These are phyloP conservation scores for Lagerstroemia speciosa DNA, from an alignment of 345 rosid species.

Conservation along the genomic window DNA sequence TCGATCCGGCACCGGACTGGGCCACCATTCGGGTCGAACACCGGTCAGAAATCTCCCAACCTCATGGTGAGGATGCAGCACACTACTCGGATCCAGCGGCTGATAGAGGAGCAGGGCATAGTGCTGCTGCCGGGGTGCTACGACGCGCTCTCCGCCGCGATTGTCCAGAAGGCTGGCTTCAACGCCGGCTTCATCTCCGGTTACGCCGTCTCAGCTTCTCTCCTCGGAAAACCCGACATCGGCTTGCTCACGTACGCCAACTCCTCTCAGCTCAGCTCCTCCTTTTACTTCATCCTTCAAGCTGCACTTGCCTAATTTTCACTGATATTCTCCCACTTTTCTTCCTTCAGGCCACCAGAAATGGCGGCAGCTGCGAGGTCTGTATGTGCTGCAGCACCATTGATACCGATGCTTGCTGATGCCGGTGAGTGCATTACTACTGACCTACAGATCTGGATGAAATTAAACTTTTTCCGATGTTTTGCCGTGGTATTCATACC, in stretches of 20 bases:
- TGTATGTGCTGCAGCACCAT: conserved; percentile 35
- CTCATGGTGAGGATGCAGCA: conserved; percentile 30
- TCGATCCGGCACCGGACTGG: background rate
- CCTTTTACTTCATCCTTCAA: background rate
- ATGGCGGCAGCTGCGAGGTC: conserved; percentile 40
- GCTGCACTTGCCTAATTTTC: background rate
- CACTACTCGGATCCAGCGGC: conserved; percentile 34
- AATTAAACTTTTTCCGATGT: no score
- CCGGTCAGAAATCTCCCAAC: conserved; percentile 2
- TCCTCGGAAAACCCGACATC: conserved; percentile 42
- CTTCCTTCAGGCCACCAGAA: conserved; percentile 31
- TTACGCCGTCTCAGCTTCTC: conserved; percentile 41
- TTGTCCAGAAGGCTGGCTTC: conserved; percentile 38
- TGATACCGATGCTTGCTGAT: conserved; percentile 30
- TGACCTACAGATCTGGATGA: background rate
- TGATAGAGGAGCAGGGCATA: conserved; percentile 38
- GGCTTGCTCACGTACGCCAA: conserved; percentile 38
- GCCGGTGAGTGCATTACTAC: conserved; percentile 20
- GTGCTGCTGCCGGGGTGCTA: conserved; percentile 44
- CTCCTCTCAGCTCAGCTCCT: background rate
- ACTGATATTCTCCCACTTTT: background rate
- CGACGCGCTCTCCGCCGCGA: conserved; percentile 46
- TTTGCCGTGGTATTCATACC: background rate
- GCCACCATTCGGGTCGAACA: background rate
- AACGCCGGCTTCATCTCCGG: conserved; percentile 43